These are phyloP conservation scores for Sporothrix globosa DNA, from an alignment of 2,329 filamentous ascomycete species.

Conservation along the genomic window DNA sequence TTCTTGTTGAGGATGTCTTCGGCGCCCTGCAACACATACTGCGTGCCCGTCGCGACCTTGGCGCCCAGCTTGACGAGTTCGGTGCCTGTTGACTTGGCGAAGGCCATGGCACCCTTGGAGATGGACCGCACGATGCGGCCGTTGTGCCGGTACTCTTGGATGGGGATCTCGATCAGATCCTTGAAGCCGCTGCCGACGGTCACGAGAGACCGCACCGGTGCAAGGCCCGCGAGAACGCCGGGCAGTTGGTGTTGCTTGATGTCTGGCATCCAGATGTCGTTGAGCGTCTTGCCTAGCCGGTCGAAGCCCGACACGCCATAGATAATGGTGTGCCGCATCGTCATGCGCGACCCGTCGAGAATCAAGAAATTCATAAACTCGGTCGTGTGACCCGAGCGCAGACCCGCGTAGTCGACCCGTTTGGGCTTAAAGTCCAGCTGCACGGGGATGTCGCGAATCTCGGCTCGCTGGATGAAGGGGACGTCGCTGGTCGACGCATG, in stretches of 20 bases:
- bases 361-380: conserved; percentile 99
- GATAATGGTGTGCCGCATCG: conserved; percentile 84
- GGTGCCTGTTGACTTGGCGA: conserved; percentile 89
- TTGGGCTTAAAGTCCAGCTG: conserved; percentile 97
- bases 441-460: conserved; percentile 80
- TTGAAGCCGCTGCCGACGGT: conserved; percentile 87
- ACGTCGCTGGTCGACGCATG: conserved; percentile 68
- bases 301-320: conserved; percentile 93
- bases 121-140: conserved; percentile 89
- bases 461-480: conserved; percentile 86
- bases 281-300: conserved; percentile 82
- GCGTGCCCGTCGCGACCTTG: conserved; percentile 91
- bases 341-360: conserved; percentile 84
- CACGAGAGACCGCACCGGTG: conserved; percentile 85
- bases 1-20: conserved; percentile 71
- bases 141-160: conserved; percentile 92
- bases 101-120: conserved; percentile 84
- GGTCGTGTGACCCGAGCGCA: conserved; percentile 89
- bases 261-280: conserved; percentile 96
- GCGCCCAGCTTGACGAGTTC: conserved; percentile 94
- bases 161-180: conserved; percentile 84
- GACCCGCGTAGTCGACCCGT: conserved; percentile 90
- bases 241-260: conserved; percentile 88
- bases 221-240: conserved; percentile 83
- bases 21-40: conserved; percentile 86